Conservation (phyloP, 306 rosid genomes). For the Malus sylvestris region DNA sequence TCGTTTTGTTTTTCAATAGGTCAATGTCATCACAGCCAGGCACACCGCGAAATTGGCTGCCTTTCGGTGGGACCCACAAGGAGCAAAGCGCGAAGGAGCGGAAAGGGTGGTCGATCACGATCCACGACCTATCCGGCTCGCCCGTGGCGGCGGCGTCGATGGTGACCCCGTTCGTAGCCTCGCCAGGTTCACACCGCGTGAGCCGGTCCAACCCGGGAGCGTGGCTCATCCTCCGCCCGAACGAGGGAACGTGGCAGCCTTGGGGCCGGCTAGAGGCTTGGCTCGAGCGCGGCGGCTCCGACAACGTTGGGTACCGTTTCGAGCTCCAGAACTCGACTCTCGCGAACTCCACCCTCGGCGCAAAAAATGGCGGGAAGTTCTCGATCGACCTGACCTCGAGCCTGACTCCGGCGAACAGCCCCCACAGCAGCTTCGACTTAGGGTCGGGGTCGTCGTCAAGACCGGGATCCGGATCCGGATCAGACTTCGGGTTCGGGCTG, state of each 20-base stretch:
- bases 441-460: constrained; percentile 31
- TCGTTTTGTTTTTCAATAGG: constrained; percentile 1
- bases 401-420: constrained; percentile 25
- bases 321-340: constrained; percentile 27
- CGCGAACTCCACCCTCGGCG: constrained; percentile 23
- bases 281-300: constrained; percentile 37
- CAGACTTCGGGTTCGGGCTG: constrained; percentile 30
- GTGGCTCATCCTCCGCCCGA: constrained; percentile 42
- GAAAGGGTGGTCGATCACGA: constrained; percentile 45
- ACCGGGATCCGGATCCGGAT: constrained; percentile 26
- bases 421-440: constrained; percentile 35
- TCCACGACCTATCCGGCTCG: constrained; percentile 49
- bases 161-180: constrained; percentile 46
- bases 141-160: constrained; percentile 45
- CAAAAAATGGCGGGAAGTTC: constrained; percentile 31
- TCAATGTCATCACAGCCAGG: constrained; percentile 29
- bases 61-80: constrained; percentile 15
- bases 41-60: constrained; percentile 27
- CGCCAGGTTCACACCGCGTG: constrained; percentile 36
- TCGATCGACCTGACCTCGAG: constrained; percentile 30
- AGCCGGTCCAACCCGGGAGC: constrained; percentile 52
- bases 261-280: constrained; percentile 56
- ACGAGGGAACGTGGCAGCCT: constrained; percentile 40
- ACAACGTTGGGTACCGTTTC: constrained; percentile 32
- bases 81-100: constrained; percentile 33